Percentiles rank a stretch among this genome's conserved stretches.
These are phyloP conservation scores for Mucuna pruriens DNA, from an alignment of 306 rosid species.

Conservation along the genomic window DNA sequence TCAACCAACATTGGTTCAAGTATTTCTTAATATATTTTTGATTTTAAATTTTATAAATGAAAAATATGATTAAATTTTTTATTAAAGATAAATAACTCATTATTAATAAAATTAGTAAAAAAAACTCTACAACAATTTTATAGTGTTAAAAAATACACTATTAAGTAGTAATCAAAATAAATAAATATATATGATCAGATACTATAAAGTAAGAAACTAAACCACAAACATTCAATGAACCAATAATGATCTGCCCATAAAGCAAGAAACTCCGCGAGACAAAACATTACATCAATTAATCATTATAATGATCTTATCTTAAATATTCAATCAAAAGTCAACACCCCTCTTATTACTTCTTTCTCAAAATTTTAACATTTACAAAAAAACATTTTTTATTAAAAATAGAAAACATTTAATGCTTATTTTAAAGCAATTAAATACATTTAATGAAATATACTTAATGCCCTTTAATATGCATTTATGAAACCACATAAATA, in stretches of 20 bases:
- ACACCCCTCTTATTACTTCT: slow-evolving; percentile 8
- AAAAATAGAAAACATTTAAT: neutral
- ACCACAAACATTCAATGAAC: slow-evolving; percentile 1
- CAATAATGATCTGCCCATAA: slow-evolving; percentile 2
- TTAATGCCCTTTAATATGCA: neutral
- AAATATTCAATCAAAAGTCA: slow-evolving; percentile 34
- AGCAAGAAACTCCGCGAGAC: neutral
- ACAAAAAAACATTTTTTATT: neutral
- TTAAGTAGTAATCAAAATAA: neutral
- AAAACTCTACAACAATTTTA: too few species aligned
- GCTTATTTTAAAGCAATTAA: neutral
- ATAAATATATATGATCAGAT: neutral
- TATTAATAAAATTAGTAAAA: too few species aligned
- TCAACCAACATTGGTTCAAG: too few species aligned
- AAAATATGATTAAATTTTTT: too few species aligned
- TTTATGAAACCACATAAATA: neutral
- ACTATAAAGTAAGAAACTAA: neutral
- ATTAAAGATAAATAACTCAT: too few species aligned
- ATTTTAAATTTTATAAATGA: too few species aligned
- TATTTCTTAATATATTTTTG: too few species aligned
- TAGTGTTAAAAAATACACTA: too few species aligned
- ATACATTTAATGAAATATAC: neutral
- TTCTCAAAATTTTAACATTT: neutral
- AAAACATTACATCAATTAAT: slow-evolving; percentile 44
- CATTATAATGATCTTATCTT: slow-evolving; percentile 36